phyloP scores from a whole-genome alignment of 2,329 filamentous ascomycete species.

The Alternaria sp. region DNA sequence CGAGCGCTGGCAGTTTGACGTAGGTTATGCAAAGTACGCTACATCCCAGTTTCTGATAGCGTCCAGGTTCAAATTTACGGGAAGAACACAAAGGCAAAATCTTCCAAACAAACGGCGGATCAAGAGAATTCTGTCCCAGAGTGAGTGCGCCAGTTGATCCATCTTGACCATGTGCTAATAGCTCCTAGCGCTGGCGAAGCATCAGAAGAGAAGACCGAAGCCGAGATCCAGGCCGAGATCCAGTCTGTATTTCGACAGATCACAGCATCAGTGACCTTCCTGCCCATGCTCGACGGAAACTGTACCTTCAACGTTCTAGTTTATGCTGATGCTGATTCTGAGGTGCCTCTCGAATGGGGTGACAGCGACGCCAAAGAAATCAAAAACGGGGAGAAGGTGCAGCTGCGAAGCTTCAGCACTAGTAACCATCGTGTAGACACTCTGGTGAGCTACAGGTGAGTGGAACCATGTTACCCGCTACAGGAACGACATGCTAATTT shows the following conservation, averaged over 20 bases:
- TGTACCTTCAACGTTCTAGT: constrained; percentile 99
- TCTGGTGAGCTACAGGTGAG: constrained; percentile 84
- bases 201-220: constrained; percentile 79
- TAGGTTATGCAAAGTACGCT: constrained; percentile 54
- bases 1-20: constrained; percentile 98
- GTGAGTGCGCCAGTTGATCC: constrained; percentile 51
- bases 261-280: constrained; percentile 94
- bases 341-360: constrained; percentile 97
- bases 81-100: constrained; percentile 60
- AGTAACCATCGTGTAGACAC: constrained; percentile 94
- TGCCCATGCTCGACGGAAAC: constrained; percentile 91
- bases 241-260: constrained; percentile 98
- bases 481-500: constrained; percentile 16
- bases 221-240: constrained; percentile 94
- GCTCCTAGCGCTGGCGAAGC: constrained; percentile 35
- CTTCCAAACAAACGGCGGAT: constrained; percentile 62
- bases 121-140: constrained; percentile 74
- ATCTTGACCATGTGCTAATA: constrained; percentile 30
- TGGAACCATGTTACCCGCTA: background rate
- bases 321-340: constrained; percentile 95
- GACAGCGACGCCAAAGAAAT: constrained; percentile 99
- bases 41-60: constrained; percentile 41
- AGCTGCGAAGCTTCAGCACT: constrained; percentile 94
- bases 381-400: constrained; percentile 90
- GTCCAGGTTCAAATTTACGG: constrained; percentile 66